Evolutionary conservation across 345 rosid genomes (phyloP), one percentile per base, ranked within the genome.

Genomic region (Eucalyptus marginata): DNA sequence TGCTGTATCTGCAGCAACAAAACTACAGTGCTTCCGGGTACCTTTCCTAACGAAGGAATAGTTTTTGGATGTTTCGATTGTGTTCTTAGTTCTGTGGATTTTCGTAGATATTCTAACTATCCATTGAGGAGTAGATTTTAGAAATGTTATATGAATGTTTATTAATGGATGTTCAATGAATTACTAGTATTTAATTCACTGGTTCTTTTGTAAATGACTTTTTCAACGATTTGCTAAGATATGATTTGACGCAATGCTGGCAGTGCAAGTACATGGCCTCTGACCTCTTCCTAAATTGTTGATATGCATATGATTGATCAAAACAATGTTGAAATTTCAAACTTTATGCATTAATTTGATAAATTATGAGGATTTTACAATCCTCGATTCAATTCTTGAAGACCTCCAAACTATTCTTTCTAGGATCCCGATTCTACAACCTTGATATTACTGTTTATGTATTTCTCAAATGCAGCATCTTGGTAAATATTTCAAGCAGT

Each of bases 401-500:
- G 14, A 36, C 25, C 46, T 71, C 46, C 3, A 0, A 71, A 71
- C 46, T 36, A 25, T 18, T 36, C 12, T 76, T 46, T 29, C 56
- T 81, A 10, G 31, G 50, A 7, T 43, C 56, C 49, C 2, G 47
- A 29, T 47, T n/a, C 64, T 59, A 54, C 46, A 22, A 16, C 66
- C 59, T 47, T 64, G 51, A 49, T 43, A 16, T 29, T 51, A 44
- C 31, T 13, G 33, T 49, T 86, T 86, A 51, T 87, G 88, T 85
- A 5, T 88, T 87, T 89, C 47, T 83, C 87, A 58, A 64, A 88
- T 90, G 92, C 96, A 96, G 99, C 94, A 93, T 90, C 94, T 97
- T 90, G 96, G 98, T 86, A 97, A 94, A 94, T 97, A 96, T 93
- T 96, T 96, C 90, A 96, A 95, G 94, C 97, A 95, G 94, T 95